Base-by-base conservation (phyloP, 2,329 filamentous ascomycete genomes). In the Diaporthe citrichinensis region DNA sequence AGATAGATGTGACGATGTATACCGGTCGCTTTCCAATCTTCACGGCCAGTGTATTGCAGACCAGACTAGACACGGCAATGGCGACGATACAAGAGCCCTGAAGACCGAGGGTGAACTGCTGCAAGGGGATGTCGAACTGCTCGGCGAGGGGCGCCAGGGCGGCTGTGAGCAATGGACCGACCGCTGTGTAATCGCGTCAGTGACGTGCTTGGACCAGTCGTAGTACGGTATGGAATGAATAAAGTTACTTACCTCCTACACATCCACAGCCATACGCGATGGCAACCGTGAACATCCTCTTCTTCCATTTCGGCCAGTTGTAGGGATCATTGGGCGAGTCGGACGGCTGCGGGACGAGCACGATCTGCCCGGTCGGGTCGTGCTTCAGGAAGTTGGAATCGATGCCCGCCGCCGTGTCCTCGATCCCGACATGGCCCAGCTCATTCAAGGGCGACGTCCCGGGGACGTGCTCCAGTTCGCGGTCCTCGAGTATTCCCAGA, bases 341-440 rank as follows among this genome's bases (percentile, higher is more conserved):
- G 12, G 86, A 87, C 14, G 88, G 88, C 74, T 87, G 86, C 8
- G 88, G 88, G 15, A 85, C 84, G n/a, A 90, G 83, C n/a, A 87
- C 83, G 69, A 88, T 84, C 59, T 87, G 72, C 31, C 79, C 79
- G 14, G 71, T 79, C 34, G 78, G 72, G 51, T 82, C 81, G 71
- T 80, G 80, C 76, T 82, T 81, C 39, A 82, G 39, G 34, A 78
- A 73, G 39, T 75, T 74, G 2, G 72, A 57, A 68, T 78, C 77
- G 28, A 79, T 36, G 20, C 77, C 80, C 20, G 49, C 53, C 2
- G 69, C 15, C 4, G 69, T 12, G 31, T 77, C 59, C 14, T 79
- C 79, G 34, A 77, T 6, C 17, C 78, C 78, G 25, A 76, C 25
- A 36, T 77, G 75, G 4, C 78, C 78, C 41, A 80, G 76, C 61